Evolutionary conservation across 2,329 filamentous ascomycete species (phyloP), one percentile per base, ranked within the genome.

Genomic region (Colletotrichum sp.): DNA sequence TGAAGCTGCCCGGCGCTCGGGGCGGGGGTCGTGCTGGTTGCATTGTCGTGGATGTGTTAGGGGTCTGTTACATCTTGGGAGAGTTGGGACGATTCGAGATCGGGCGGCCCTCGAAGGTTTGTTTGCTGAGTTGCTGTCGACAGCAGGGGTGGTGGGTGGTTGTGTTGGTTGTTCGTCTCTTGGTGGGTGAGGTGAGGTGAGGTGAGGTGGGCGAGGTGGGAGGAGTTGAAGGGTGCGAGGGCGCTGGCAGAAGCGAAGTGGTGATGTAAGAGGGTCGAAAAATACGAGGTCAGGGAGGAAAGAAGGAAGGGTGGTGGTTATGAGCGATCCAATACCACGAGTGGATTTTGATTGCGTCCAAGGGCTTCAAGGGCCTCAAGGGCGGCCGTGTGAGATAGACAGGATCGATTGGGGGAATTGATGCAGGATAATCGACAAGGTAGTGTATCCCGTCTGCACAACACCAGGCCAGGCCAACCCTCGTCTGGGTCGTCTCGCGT

Each of bases 1-100:
- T 89, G 85, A 92, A 92, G 86, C 89, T 90, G 77, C 90, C 89
- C 32, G 89, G 89, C 75, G 87, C 88, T 77, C 88, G 86, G 61
- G 86, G 84, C 74, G 85, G 84, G 85, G 87, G 86, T 79, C 87
- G 85, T 79, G 84, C 83, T 78, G 86, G 86, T 82, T 90, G 88
- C 88, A 90, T 90, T 81, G 82, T 86, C 76, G 74, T 77, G 78
- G 80, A 81, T 78, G 79, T 67, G 68, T 78, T 76, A 78, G 74
- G 81, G 74, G 78, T 78, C 80, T 82, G 84, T 87, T 83, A 87
- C 87, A 88, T 89, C 82, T 86, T 88, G 83, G 81, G 80, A 70
- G 71, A 64, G 43, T 77, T 75, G 63, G 75, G 75, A 72, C 39
- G 75, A 76, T 67, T 76, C 52, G 61, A 68, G 74, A 76, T 75